Conservation (phyloP, 2,329 filamentous ascomycete species). For the Metarhizium brunneum region DNA sequence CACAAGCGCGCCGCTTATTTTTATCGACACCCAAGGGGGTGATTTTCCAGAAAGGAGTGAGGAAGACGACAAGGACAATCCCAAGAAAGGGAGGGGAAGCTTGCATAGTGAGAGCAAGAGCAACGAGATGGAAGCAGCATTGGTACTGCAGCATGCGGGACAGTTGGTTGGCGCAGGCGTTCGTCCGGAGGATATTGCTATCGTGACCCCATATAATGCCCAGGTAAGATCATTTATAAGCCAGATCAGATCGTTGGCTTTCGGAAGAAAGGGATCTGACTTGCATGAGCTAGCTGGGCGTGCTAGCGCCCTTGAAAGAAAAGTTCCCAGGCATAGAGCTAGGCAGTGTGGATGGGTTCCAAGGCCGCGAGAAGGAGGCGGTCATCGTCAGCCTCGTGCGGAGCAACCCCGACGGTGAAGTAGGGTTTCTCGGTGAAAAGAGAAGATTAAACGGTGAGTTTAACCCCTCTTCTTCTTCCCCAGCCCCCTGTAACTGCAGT, state of each 20-base stretch:
- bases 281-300: conserved; percentile 49
- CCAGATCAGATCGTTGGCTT: background rate
- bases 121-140: conserved; percentile 79
- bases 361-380: conserved; percentile 93
- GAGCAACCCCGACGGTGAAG: conserved; percentile 78
- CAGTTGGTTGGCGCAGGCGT: conserved; percentile 73
- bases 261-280: conserved; percentile 4
- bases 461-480: conserved; percentile 9
- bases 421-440: conserved; percentile 90
- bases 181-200: conserved; percentile 73
- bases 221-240: conserved; percentile 43
- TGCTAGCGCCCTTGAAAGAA: conserved; percentile 74
- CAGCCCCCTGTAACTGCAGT: too few relatives aligned
- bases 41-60: conserved; percentile 80
- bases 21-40: conserved; percentile 93
- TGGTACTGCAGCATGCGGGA: conserved; percentile 71
- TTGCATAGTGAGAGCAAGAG: conserved; percentile 62
- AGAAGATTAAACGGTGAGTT: conserved; percentile 79
- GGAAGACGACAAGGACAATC: conserved; percentile 49
- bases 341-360: conserved; percentile 95
- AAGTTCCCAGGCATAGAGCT: conserved; percentile 77
- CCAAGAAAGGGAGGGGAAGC: conserved; percentile 35
- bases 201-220: conserved; percentile 94
- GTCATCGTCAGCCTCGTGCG: conserved; percentile 89
- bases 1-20: conserved; percentile 77